Conservation (phyloP, 257 asterid species). For the Nicotiana tomentosiformis region DNA sequence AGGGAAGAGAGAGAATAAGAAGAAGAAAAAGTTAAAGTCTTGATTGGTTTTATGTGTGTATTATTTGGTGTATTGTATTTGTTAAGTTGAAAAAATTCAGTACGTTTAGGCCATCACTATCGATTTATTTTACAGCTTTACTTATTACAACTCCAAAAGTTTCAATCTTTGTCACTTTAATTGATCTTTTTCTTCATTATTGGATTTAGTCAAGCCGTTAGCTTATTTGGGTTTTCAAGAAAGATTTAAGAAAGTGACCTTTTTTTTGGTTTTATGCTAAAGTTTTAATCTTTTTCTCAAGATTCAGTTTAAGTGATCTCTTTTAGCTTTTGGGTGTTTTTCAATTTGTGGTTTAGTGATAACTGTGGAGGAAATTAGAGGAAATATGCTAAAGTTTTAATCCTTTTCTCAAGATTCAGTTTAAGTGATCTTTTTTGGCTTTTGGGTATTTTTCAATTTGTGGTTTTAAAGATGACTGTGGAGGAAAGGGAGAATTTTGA, state of each 20-base stretch:
- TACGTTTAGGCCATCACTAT: slow-evolving; percentile 47
- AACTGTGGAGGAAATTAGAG: slow-evolving; percentile 60
- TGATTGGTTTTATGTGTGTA: slow-evolving; percentile 13
- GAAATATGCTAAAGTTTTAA: slow-evolving; percentile 17
- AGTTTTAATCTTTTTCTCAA: slow-evolving; percentile 12
- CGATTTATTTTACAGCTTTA: slow-evolving; percentile 34
- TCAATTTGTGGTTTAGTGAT: slow-evolving; percentile 17
- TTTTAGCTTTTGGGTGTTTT: slow-evolving; percentile 17
- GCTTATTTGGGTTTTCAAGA: slow-evolving; percentile 24
- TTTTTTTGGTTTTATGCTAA: neutral
- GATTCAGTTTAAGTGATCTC: slow-evolving; percentile 1
- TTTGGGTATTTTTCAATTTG: slow-evolving; percentile 16
- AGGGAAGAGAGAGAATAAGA: slow-evolving; percentile 11
- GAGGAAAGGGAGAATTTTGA: slow-evolving; percentile 45
- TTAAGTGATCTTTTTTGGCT: neutral
- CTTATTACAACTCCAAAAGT: slow-evolving; percentile 17
- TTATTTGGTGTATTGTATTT: slow-evolving; percentile 40
- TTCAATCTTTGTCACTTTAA: slow-evolving; percentile 14
- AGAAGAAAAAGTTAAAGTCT: neutral
- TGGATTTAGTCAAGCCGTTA: slow-evolving; percentile 10
- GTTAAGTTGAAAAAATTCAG: slow-evolving; percentile 47
- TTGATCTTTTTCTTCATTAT: slow-evolving; percentile 1
- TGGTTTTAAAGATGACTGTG: slow-evolving; percentile 42
- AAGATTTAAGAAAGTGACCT: slow-evolving; percentile 21
- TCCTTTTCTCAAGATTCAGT: slow-evolving; percentile 4